phyloP scores from a whole-genome alignment of 805 yeast genomes.

The Candida jianshihensis region DNA sequence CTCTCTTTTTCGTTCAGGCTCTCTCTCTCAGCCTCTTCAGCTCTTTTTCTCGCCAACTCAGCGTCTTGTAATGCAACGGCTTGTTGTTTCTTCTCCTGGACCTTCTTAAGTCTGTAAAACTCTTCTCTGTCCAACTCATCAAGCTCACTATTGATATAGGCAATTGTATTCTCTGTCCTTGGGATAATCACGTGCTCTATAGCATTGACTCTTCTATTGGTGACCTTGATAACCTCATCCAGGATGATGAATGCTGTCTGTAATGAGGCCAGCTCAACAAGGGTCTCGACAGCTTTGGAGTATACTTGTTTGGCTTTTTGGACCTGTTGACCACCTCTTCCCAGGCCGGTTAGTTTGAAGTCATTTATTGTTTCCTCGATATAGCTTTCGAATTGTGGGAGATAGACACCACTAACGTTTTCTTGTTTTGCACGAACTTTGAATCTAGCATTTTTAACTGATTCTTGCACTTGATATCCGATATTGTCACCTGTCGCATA shows the following conservation, averaged over 20 bases:
- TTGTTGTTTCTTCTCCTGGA: conserved; percentile 29
- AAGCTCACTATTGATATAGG: conserved; percentile 86
- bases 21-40: conserved; percentile 21
- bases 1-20: conserved; percentile 13
- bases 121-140: conserved; percentile 98
- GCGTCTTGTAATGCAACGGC: conserved; percentile 24
- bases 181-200: conserved; percentile 98
- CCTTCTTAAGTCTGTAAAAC: conserved; percentile 92
- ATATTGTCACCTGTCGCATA: conserved; percentile 97
- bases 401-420: conserved; percentile 90
- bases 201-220: conserved; percentile 97
- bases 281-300: conserved; percentile 93
- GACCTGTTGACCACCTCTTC: conserved; percentile 98
- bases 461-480: conserved; percentile 92
- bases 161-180: conserved; percentile 92
- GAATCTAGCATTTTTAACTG: conserved; percentile 85
- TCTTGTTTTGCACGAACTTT: conserved; percentile 89
- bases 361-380: conserved; percentile 84
- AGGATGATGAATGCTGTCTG: conserved; percentile 95
- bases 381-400: conserved; percentile 87
- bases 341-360: conserved; percentile 92
- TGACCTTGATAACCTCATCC: conserved; percentile 96
- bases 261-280: conserved; percentile 90
- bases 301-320: conserved; percentile 91
- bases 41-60: conserved; percentile 20